phyloP scores from a whole-genome alignment of 768 basidiomycete genomes.

The Serendipita vermifera region DNA sequence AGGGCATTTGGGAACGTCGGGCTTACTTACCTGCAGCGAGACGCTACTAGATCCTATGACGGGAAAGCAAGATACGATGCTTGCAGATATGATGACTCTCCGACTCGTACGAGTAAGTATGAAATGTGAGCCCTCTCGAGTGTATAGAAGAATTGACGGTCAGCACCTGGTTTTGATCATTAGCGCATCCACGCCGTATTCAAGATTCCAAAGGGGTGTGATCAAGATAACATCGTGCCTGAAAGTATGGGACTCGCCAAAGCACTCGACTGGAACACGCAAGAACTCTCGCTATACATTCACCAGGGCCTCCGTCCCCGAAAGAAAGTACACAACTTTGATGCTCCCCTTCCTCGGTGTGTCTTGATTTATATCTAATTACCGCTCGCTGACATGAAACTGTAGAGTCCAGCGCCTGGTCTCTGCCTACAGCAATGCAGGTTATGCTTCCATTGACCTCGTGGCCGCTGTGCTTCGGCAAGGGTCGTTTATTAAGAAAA shows the following conservation, averaged over 20 bases:
- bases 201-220: no score
- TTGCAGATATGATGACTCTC: no score
- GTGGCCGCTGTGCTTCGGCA: conserved; percentile 35
- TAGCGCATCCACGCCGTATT: no score
- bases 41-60: not conserved
- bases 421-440: not conserved
- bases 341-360: not conserved
- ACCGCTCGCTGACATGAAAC: not conserved
- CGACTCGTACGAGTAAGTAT: no score
- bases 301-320: not conserved
- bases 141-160: no score
- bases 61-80: not conserved
- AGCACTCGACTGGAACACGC: not conserved
- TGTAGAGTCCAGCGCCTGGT: not conserved
- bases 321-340: not conserved
- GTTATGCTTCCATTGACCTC: conserved; percentile 7
- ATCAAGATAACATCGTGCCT: not conserved
- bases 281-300: not conserved
- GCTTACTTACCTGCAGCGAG: not conserved
- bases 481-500: conserved; percentile 39
- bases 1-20: not conserved
- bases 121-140: no score
- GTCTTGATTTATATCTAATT: not conserved
- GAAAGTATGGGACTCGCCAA: not conserved
- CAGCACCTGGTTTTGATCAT: no score